Base-by-base conservation (phyloP, 805 yeast species). In the Zygosaccharomyces bailii region DNA sequence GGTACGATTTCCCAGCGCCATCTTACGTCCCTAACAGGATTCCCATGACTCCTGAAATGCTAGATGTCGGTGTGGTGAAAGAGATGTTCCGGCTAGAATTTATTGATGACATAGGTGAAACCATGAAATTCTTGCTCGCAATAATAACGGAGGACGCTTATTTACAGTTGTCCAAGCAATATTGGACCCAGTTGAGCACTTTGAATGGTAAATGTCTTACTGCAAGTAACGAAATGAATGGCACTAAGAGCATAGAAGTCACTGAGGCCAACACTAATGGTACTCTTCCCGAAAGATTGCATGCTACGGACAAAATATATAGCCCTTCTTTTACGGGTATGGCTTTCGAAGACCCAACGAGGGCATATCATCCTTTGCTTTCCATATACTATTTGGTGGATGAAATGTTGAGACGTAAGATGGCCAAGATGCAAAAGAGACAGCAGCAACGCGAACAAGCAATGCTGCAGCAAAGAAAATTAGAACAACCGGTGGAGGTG, bases 331-430 rank as follows among this genome's bases (percentile, higher is more conserved):
- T 17, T 16, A 21, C 45, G 4, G 33, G 29, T n/a, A 34, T 27
- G n/a, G 16, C 51, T 3, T 55, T 59, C 21, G 57, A 79, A 1
- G 93, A 88, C 64, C 97, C 98, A 11, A 86, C 96, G 0, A 73
- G 76, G 43, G 91, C 90, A 1, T 90, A 77, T 63, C 95, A 90
- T 66, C 98, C 99, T 0, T 72, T 90, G 51, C 68, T 91, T 9
- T 87, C 96, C 5, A 83, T 91, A 30, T 93, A 93, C 62, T 84
- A 79, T 59, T 73, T 93, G 51, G 96, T 89, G 13, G 82, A 79
- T 42, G 99, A 93, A 67, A 86, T 87, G 84, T 61, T 75, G 50
- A 80, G 76, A 57, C 76, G 96, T 44, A 83, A 82, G 66, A 70
- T 67, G 52, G 79, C 81, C 5, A 81, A 83, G 65, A 43, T 55